A percentile compares a stretch with the other conserved stretches of the same genome.
phyloP scores from a whole-genome alignment of 345 rosid species.

The Brassica carinata region DNA sequence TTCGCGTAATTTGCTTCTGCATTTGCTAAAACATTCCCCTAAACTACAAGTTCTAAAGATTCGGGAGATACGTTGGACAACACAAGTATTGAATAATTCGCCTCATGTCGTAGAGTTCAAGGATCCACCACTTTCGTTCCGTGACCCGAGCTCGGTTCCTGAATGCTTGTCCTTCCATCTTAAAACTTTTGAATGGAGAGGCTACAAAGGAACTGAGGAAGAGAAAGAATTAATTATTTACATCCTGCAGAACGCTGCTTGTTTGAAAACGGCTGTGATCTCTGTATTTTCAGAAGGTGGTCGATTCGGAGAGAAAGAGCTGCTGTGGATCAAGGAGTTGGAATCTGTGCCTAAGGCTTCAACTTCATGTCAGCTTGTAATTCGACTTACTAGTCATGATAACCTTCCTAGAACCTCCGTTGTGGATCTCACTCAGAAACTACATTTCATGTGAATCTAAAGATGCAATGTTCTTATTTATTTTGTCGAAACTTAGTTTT shows the following conservation, averaged over 20 bases:
- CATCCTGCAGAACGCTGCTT: not conserved
- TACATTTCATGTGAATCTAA: not conserved
- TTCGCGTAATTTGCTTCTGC: not conserved
- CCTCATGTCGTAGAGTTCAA: not conserved
- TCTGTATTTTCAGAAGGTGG: not conserved
- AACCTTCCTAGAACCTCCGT: not conserved
- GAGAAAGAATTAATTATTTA: not conserved
- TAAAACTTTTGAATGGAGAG: not conserved
- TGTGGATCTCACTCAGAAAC: not conserved
- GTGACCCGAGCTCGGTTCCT: not conserved
- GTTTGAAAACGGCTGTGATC: slow-evolving; percentile 12
- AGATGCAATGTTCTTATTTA: not conserved
- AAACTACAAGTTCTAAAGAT: not conserved
- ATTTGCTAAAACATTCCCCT: not conserved
- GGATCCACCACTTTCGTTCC: not conserved
- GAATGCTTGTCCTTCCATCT: not conserved
- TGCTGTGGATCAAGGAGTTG: slow-evolving; percentile 11
- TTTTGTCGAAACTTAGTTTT: not conserved
- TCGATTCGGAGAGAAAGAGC: not conserved
- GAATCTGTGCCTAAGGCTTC: not conserved
- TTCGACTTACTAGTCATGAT: not conserved
- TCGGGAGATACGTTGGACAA: not conserved
- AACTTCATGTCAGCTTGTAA: slow-evolving; percentile 9
- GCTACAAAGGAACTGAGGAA: not conserved
- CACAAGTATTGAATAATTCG: not conserved